A percentile compares a stretch with the other conserved stretches of the same genome.
Conservation (phyloP, 108 stramenopile species). For the Thalassiosira profunda region DNA sequence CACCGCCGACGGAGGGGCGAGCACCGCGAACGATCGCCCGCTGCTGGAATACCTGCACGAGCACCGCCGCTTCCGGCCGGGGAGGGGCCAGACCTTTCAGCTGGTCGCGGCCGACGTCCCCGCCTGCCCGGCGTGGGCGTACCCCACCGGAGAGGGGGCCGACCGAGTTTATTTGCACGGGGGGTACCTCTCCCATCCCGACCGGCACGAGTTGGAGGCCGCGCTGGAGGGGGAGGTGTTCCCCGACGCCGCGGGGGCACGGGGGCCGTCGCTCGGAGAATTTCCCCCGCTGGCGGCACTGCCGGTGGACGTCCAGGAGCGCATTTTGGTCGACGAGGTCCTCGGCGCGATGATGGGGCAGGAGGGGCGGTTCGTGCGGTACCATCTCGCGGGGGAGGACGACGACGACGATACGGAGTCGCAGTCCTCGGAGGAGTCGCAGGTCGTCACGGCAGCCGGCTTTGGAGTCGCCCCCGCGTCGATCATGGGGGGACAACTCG, state of each 20-base stretch:
- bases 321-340: slow-evolving; percentile 73
- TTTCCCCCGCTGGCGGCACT: slow-evolving; percentile 16
- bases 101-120: slow-evolving; percentile 52
- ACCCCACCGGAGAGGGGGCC: slow-evolving; percentile 26
- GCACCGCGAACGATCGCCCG: slow-evolving; percentile 35
- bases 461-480: slow-evolving; percentile 29
- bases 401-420: slow-evolving; percentile 14
- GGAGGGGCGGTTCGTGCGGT: slow-evolving; percentile 65
- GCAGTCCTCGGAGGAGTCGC: neutral
- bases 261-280: neutral
- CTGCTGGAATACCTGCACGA: slow-evolving; percentile 58
- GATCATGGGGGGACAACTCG: slow-evolving; percentile 50
- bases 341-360: slow-evolving; percentile 85
- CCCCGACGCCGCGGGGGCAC: neutral
- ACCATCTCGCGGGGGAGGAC: slow-evolving; percentile 15
- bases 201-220: slow-evolving; percentile 23
- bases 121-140: slow-evolving; percentile 73
- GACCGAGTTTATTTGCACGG: slow-evolving; percentile 58
- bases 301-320: slow-evolving; percentile 57
- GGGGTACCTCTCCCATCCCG: slow-evolving; percentile 17
- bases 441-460: slow-evolving; percentile 1
- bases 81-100: slow-evolving; percentile 67
- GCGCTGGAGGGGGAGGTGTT: slow-evolving; percentile 4
- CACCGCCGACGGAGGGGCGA: slow-evolving; percentile 26
- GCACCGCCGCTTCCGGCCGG: slow-evolving; percentile 56